Percentiles rank a stretch among this genome's conserved stretches.
Conservation (phyloP, 2,329 filamentous ascomycete species). For the Trichoderma sp. region DNA sequence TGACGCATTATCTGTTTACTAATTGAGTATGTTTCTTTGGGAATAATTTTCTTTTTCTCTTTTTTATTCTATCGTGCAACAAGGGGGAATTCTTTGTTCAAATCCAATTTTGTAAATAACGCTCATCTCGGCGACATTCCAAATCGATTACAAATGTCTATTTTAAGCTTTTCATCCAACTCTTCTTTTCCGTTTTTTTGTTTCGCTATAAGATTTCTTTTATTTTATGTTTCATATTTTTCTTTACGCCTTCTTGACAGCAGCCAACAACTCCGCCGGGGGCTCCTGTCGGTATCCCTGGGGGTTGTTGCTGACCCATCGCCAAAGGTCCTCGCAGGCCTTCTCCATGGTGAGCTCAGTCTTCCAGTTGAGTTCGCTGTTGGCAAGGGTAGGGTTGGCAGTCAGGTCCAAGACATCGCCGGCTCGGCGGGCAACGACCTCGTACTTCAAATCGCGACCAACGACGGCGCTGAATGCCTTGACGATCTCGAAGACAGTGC, state of each 20-base stretch:
- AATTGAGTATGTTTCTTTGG: not conserved
- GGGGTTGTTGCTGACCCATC: conserved; percentile 96
- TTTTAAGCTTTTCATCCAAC: conserved; percentile 26
- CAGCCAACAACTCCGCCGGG: conserved; percentile 77
- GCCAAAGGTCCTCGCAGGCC: conserved; percentile 92
- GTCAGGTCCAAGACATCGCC: conserved; percentile 96
- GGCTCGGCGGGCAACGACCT: conserved; percentile 78
- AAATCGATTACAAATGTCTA: conserved; percentile 16
- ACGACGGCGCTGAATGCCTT: conserved; percentile 89
- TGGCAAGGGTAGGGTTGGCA: conserved; percentile 84
- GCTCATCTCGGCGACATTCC: conserved; percentile 11
- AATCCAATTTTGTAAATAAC: conserved; percentile 10
- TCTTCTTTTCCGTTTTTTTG: not conserved
- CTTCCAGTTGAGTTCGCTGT: conserved; percentile 89
- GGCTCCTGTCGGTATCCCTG: conserved; percentile 91
- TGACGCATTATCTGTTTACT: conserved; percentile 1
- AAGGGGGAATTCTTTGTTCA: conserved; percentile 19
- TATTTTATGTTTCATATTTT: not conserved
- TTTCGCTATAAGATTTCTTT: not conserved
- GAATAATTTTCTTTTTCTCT: not conserved
- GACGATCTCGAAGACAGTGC: conserved; percentile 97
- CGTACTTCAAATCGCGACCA: conserved; percentile 82
- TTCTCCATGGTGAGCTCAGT: conserved; percentile 88
- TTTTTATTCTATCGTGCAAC: conserved; percentile 8
- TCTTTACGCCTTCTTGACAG: conserved; percentile 51